phyloP scores from a whole-genome alignment of 2,329 filamentous ascomycete genomes.

The Mycogone perniciosa region DNA sequence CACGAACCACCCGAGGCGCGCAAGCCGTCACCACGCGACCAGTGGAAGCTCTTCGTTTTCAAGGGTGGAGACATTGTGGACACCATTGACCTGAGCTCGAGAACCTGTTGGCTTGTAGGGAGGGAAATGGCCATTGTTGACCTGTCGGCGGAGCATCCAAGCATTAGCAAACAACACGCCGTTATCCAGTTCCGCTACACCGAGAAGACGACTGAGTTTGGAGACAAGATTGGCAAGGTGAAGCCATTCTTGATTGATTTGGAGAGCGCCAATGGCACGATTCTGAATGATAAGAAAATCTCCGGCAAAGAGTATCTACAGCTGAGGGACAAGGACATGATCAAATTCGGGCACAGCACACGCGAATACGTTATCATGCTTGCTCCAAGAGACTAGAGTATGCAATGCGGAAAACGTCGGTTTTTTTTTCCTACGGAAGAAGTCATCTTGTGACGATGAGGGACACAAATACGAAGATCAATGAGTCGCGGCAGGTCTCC shows the following conservation, averaged over 20 bases:
- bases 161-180: slow-evolving; percentile 90
- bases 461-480: background rate
- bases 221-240: slow-evolving; percentile 72
- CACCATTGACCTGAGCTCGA: slow-evolving; percentile 66
- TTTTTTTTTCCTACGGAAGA: background rate
- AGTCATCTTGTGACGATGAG: background rate
- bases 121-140: slow-evolving; percentile 77
- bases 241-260: slow-evolving; percentile 89
- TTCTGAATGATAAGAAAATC: slow-evolving; percentile 67
- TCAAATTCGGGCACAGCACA: slow-evolving; percentile 81
- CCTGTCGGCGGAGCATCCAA: slow-evolving; percentile 79
- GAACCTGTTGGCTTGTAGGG: slow-evolving; percentile 88
- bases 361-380: slow-evolving; percentile 97
- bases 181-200: slow-evolving; percentile 88
- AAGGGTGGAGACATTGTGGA: slow-evolving; percentile 75
- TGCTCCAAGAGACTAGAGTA: slow-evolving; percentile 40
- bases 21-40: slow-evolving; percentile 70
- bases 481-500: too few relatives aligned
- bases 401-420: background rate
- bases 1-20: slow-evolving; percentile 91
- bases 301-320: slow-evolving; percentile 78
- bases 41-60: slow-evolving; percentile 91
- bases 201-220: slow-evolving; percentile 78
- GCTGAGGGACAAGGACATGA: slow-evolving; percentile 78
- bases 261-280: slow-evolving; percentile 87